Base-by-base conservation (phyloP, 2,329 filamentous ascomycete genomes). In the Tolypocladium nubicola region DNA sequence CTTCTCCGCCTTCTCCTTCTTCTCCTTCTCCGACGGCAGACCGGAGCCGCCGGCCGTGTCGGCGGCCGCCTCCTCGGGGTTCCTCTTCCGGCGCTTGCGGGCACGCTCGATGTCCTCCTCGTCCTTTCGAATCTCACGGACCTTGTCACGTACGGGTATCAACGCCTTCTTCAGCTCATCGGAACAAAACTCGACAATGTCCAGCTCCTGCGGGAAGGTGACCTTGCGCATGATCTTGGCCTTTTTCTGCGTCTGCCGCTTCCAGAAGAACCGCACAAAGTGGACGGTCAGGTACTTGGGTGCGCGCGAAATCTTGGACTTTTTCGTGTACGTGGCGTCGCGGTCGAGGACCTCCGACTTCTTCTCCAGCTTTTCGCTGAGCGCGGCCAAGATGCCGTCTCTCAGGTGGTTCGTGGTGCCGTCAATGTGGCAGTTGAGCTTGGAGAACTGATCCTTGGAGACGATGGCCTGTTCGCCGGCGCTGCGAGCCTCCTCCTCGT, bases 171-270 rank as follows among this genome's bases (percentile, higher is more conserved):
- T 88, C 61, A 99, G 79, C 56, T 94, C 87, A 33, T 97, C 92
- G 14, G 92, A 93, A 73, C 94, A 99, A 73, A 96, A 97, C 70
- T 99, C 94, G 26, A 96, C 86, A 43, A 90, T 85, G 67, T 99
- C 94, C 39, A 99, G 78, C 73, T 99, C 94, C 54, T 89, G 86
- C 8, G 93, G 93, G 70, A 99, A 99, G 0, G 90, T 93, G 58
- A 99, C 94, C 75, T 97, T 99, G 70, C 92, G 89, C 89, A 99
- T 93, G 66, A 99, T 99, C 81, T 99, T 99, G 63, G 93, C 92
- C 80, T 99, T 99, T 79, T 97, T 97, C 73, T 95, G 88, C 4
- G 90, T 91, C 64, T 96, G 90, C 52, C 88, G 85, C 69, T 96
- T 93, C 94, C 94, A 99, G 77, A 93, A 97, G 76, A 99, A 99